Percentiles rank a stretch among this genome's conserved stretches.
Conservation (phyloP, 768 basidiomycete species). For the Galerina marginata region DNA sequence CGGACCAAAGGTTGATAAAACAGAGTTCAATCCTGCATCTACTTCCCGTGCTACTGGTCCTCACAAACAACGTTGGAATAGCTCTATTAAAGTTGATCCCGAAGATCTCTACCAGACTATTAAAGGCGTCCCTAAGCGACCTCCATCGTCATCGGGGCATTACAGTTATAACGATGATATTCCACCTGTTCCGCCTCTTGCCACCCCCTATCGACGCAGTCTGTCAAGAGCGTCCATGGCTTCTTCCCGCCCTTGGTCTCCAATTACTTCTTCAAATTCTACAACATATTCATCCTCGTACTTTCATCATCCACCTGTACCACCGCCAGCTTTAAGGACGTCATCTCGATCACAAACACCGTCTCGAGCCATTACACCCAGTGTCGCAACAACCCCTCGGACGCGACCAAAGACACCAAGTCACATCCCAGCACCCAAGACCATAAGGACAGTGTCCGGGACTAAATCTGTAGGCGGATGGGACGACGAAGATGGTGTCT, state of each 20-base stretch:
- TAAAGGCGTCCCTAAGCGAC: constrained; percentile 56
- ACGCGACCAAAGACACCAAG: constrained; percentile 81
- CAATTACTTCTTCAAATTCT: constrained; percentile 71
- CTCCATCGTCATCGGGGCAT: constrained; percentile 51
- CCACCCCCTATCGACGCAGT: constrained; percentile 64
- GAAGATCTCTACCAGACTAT: constrained; percentile 53
- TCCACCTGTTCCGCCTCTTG: constrained; percentile 53
- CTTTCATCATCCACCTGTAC: constrained; percentile 34
- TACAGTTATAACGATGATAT: constrained; percentile 41
- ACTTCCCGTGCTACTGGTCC: constrained; percentile 44
- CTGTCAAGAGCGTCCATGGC: constrained; percentile 76
- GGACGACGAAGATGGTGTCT: constrained; percentile 50
- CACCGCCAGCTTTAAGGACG: constrained; percentile 46
- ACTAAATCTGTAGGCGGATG: constrained; percentile 49
- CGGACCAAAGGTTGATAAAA: constrained; percentile 40
- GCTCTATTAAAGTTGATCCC: constrained; percentile 74
- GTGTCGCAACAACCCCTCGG: constrained; percentile 56
- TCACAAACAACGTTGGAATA: constrained; percentile 72
- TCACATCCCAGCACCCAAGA: constrained; percentile 68
- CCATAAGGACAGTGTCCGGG: constrained; percentile 54
- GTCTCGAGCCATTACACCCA: constrained; percentile 43
- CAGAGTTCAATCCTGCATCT: constrained; percentile 32
- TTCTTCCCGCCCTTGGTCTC: constrained; percentile 83
- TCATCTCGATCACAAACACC: constrained; percentile 71
- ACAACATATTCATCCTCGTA: constrained; percentile 61